phyloP scores from a whole-genome alignment of 768 basidiomycete genomes.

The Tylopilus cervinicoccineus region DNA sequence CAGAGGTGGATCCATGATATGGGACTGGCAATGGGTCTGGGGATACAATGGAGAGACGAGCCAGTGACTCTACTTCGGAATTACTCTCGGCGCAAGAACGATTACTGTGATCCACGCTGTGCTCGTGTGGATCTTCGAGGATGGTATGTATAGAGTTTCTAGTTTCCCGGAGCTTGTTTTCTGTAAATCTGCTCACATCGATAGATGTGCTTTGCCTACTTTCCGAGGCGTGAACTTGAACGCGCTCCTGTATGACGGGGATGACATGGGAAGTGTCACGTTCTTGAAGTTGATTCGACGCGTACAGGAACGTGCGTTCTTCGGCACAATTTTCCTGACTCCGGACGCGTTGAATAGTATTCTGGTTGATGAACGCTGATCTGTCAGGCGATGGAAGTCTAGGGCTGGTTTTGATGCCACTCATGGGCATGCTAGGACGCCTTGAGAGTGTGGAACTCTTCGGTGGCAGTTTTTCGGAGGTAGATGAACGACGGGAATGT shows the following conservation, averaged over 20 bases:
- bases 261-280: constrained; percentile 7
- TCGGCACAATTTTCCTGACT: constrained; percentile 16
- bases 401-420: not conserved
- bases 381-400: constrained; percentile 13
- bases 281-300: constrained; percentile 14
- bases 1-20: constrained; percentile 36
- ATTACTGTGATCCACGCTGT: constrained; percentile 10
- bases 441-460: constrained; percentile 14
- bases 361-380: constrained; percentile 11
- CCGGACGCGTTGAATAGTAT: constrained; percentile 5
- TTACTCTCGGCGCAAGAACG: constrained; percentile 16
- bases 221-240: constrained; percentile 11
- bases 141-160: constrained; percentile 29
- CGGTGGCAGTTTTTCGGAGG: constrained; percentile 16
- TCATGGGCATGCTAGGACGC: constrained; percentile 15
- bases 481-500: constrained; percentile 25
- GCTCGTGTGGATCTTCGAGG: constrained; percentile 26
- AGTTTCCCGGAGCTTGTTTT: constrained; percentile 17
- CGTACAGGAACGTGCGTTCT: constrained; percentile 13
- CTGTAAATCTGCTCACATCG: constrained; percentile 16
- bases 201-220: constrained; percentile 14
- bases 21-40: constrained; percentile 46
- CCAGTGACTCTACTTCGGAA: constrained; percentile 22
- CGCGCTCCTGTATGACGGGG: constrained; percentile 9
- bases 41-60: constrained; percentile 32